Evolutionary conservation across 345 rosid genomes (phyloP), one percentile per base, ranked within the genome.

Genomic region (Turnera subulata): DNA sequence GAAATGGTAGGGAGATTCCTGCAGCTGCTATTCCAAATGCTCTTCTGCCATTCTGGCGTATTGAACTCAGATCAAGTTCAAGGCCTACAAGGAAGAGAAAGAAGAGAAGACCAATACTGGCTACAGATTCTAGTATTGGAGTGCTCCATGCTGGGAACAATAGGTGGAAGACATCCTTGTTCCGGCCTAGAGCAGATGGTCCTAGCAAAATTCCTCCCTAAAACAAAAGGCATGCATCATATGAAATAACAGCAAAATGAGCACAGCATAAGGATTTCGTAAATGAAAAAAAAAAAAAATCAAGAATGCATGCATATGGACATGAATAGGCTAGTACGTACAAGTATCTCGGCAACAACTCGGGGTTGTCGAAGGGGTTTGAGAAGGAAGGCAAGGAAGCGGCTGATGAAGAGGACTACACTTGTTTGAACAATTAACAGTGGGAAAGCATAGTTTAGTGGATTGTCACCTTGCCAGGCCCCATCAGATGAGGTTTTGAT

Each of bases 301-400:
- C n/a, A n/a, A n/a, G n/a, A n/a, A n/a, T n/a, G n/a, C n/a, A n/a
- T n/a, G n/a, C n/a, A n/a, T n/a, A n/a, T n/a, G n/a, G n/a, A n/a
- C n/a, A n/a, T n/a, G n/a, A n/a, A n/a, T n/a, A n/a, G n/a, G n/a
- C n/a, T n/a, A n/a, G n/a, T n/a, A 76, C 73, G 21, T 79, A 88
- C 98, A 26, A 91, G 58, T 19, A 88, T 91, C 70, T 91, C 96
- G 48, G 96, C 96, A 47, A 88, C 84, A 84, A 91, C 96, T 74
- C 72, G 84, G 52, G 98, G 98, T 54, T 91, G 98, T 11, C 95
- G 95, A 64, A 91, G 85, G 26, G 98, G 98, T 70, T 81, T 91
- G 65, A 91, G 83, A 40, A 88, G 63, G 75, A 84, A 72, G 56
- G 88, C 95, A 22, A 88, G 81, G 63, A 62, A 51, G 23, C 98